Conservation (phyloP, 1,284 basidiomycete genomes). For the Heterobasidion irregulare region DNA sequence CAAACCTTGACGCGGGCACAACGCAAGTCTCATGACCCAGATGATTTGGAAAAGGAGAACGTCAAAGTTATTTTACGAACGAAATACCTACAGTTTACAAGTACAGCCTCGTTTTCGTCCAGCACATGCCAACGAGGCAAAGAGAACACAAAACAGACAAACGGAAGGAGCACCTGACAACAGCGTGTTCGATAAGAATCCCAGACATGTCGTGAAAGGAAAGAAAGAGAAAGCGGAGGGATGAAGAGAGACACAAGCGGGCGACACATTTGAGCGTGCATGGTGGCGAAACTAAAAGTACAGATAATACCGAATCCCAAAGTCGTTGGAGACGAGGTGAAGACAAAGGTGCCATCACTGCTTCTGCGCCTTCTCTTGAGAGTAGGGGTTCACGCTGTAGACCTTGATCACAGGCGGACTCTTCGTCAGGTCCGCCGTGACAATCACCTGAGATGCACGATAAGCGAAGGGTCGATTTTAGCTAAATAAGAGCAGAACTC, state of each 20-base stretch:
- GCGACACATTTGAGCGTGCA: not conserved
- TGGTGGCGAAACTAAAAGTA: not conserved
- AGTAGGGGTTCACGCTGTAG: constrained; percentile 82
- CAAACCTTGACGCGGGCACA: not conserved
- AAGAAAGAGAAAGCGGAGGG: not conserved
- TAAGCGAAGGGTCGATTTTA: constrained; percentile 2
- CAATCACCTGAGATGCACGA: constrained; percentile 57
- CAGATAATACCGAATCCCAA: not conserved
- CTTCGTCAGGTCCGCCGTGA: constrained; percentile 90
- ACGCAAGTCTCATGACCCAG: not conserved
- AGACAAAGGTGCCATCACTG: not conserved
- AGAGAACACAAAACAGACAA: not conserved
- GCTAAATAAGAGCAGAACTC: constrained; percentile 23
- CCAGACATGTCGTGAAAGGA: not conserved
- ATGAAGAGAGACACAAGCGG: not conserved
- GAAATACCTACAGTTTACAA: constrained; percentile 6
- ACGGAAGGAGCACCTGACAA: not conserved
- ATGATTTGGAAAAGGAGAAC: not conserved
- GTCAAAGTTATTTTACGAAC: constrained; percentile 7
- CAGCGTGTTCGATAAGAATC: not conserved
- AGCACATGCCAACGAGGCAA: not conserved
- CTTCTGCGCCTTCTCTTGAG: constrained; percentile 23
- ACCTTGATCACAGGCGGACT: constrained; percentile 93
- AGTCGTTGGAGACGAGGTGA: not conserved
- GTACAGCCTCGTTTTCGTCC: constrained; percentile 1